These are phyloP conservation scores for Rasamsonia emersonii DNA, from an alignment of 2,329 filamentous ascomycete species.

Conservation along the genomic window DNA sequence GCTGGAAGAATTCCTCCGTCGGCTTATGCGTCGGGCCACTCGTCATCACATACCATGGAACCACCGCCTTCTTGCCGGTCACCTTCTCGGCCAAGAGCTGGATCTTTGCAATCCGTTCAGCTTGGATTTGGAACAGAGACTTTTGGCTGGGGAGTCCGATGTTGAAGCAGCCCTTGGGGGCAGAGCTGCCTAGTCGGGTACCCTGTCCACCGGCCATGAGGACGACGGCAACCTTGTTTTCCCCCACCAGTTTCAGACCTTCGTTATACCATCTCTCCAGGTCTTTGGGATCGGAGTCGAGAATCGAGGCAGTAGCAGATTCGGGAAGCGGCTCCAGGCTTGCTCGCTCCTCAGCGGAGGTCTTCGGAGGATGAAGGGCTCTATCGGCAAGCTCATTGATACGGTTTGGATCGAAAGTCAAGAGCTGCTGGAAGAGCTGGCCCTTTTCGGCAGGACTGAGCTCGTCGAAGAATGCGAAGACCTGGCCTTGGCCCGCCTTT, in stretches of 20 bases:
- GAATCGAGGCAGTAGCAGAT: constrained; percentile 76
- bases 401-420: constrained; percentile 69
- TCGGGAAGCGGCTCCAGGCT: constrained; percentile 81
- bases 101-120: constrained; percentile 81
- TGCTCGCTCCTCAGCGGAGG: constrained; percentile 42
- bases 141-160: constrained; percentile 90
- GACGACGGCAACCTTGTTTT: constrained; percentile 72
- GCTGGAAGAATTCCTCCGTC: constrained; percentile 87
- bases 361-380: constrained; percentile 67
- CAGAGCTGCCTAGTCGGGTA: constrained; percentile 86
- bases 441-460: constrained; percentile 67
- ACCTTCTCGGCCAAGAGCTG: constrained; percentile 71
- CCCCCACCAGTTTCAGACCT: constrained; percentile 56
- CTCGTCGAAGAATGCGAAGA: constrained; percentile 80
- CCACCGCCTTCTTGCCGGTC: constrained; percentile 53
- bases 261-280: constrained; percentile 75
- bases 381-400: constrained; percentile 81
- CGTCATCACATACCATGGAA: constrained; percentile 99
- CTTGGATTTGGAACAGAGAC: constrained; percentile 95
- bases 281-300: constrained; percentile 74
- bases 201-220: constrained; percentile 97
- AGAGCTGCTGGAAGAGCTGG: constrained; percentile 70
- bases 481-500: constrained; percentile 68
- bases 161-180: constrained; percentile 94
- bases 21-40: constrained; percentile 85